Evolutionary conservation across 371 early-diverging fungal genomes (phyloP).

Genomic region (Mucor circinelloides): DNA sequence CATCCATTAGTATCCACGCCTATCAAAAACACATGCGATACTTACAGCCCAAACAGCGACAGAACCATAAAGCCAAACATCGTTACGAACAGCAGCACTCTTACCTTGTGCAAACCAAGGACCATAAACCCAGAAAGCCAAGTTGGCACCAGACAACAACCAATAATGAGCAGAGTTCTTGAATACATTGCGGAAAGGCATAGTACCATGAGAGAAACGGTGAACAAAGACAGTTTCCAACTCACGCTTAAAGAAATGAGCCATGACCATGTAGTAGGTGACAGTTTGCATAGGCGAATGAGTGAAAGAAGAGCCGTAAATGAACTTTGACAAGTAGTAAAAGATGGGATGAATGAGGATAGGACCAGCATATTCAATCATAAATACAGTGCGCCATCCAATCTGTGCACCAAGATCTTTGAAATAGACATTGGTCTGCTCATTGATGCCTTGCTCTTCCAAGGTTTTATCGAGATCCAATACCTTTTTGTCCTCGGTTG

Average conservation of each 20-base stretch:
- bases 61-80: conserved; percentile 58
- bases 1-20: not conserved
- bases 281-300: conserved; percentile 73
- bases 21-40: conserved; percentile 2
- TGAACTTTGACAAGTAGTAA: conserved; percentile 66
- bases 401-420: conserved; percentile 97
- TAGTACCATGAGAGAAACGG: conserved; percentile 92
- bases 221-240: conserved; percentile 93
- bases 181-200: conserved; percentile 92
- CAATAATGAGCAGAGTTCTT: conserved; percentile 97
- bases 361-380: conserved; percentile 94
- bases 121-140: conserved; percentile 87
- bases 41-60: conserved; percentile 72
- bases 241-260: conserved; percentile 94
- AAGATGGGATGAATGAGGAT: conserved; percentile 85
- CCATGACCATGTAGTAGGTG: conserved; percentile 69
- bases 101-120: conserved; percentile 70
- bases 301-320: conserved; percentile 69
- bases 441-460: conserved; percentile 58
- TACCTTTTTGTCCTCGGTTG: conserved; percentile 55
- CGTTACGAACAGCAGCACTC: conserved; percentile 49
- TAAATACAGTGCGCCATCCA: conserved; percentile 93
- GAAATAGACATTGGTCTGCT: conserved; percentile 68
- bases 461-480: conserved; percentile 64
- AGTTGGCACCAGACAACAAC: conserved; percentile 82